Conservation (phyloP, 345 rosid genomes). For the Clarkia xantiana region DNA sequence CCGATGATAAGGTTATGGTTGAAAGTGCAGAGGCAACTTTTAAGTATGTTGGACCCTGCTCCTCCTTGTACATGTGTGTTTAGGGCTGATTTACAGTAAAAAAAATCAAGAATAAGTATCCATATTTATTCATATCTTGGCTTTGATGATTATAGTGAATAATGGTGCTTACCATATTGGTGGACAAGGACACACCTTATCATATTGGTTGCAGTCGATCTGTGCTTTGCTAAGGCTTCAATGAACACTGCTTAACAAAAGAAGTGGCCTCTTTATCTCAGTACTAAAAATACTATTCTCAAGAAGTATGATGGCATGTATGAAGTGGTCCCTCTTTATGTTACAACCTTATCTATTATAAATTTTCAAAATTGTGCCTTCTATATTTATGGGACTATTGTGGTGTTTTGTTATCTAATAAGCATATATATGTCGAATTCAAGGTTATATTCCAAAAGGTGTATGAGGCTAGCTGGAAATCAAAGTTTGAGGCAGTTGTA, state of each 20-base stretch:
- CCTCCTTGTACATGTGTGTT: too few relatives aligned
- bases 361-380: too few relatives aligned
- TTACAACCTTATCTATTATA: too few relatives aligned
- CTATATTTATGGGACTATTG: too few relatives aligned
- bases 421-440: slow-evolving; percentile 29
- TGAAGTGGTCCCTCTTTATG: slow-evolving; percentile 1
- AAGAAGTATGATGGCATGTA: slow-evolving; percentile 99
- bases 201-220: slow-evolving; percentile 46
- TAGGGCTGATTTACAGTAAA: too few relatives aligned
- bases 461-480: slow-evolving; percentile 81
- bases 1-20: slow-evolving; percentile 46
- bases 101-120: too few relatives aligned
- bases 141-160: too few relatives aligned
- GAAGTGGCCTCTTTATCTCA: slow-evolving; percentile 98
- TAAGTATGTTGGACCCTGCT: slow-evolving; percentile 25
- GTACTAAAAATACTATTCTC: slow-evolving; percentile 94
- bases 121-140: not conserved
- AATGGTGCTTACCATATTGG: too few relatives aligned
- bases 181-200: too few relatives aligned
- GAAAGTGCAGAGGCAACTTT: slow-evolving; percentile 65
- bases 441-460: slow-evolving; percentile 96
- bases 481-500: slow-evolving; percentile 82
- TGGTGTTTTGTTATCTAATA: too few relatives aligned
- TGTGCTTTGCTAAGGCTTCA: slow-evolving; percentile 83
- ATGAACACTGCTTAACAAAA: slow-evolving; percentile 87